phyloP scores from a whole-genome alignment of 306 rosid genomes.

The Ziziphus jujuba region DNA sequence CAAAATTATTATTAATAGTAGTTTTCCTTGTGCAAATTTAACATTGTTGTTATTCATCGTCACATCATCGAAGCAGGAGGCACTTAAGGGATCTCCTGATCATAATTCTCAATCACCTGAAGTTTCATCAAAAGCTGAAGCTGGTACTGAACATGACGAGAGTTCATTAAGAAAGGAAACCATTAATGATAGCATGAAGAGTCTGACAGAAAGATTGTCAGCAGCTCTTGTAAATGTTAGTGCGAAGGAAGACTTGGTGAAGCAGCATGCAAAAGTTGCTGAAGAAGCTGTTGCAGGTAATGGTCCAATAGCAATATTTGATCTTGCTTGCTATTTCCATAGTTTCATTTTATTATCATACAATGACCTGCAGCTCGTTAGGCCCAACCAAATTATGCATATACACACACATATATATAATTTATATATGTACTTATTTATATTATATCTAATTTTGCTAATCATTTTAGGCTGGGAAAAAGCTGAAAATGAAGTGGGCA shows the following conservation, averaged over 20 bases:
- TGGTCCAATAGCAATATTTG: not conserved
- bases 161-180: conserved; percentile 31
- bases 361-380: not conserved
- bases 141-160: conserved; percentile 29
- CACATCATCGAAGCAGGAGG: conserved; percentile 52
- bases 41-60: conserved; percentile 19
- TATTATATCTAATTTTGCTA: not conserved
- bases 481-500: conserved; percentile 80
- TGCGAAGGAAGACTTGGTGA: conserved; percentile 91
- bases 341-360: not conserved
- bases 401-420: not conserved
- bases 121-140: conserved; percentile 50
- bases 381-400: not conserved
- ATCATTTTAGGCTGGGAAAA: conserved; percentile 83
- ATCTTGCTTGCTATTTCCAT: not conserved
- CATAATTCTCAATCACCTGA: conserved; percentile 61
- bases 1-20: no score
- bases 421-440: not conserved
- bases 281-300: conserved; percentile 99
- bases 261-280: conserved; percentile 95
- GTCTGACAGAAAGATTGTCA: conserved; percentile 67
- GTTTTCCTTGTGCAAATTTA: conserved; percentile 7
- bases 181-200: conserved; percentile 42
- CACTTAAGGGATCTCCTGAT: conserved; percentile 58
- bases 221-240: conserved; percentile 79